Conservation (phyloP, 2,329 filamentous ascomycete genomes). For the Lachnellula arida region DNA sequence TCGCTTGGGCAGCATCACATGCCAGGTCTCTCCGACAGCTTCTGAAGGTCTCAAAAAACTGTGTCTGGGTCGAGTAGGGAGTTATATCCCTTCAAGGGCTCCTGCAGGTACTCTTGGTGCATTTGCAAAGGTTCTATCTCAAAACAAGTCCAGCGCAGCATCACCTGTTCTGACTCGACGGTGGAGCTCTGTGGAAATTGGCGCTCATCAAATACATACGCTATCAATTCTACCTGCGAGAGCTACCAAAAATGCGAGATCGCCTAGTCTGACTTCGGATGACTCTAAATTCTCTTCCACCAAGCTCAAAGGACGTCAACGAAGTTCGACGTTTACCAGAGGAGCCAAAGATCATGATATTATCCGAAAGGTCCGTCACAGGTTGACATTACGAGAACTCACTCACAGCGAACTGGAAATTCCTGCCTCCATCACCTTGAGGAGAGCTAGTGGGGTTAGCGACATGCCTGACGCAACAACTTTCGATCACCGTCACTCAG, state of each 20-base stretch:
- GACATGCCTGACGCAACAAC: neutral
- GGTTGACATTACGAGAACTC: conserved; percentile 18
- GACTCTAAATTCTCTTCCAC: neutral
- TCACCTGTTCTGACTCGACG: conserved; percentile 14
- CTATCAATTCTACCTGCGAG: neutral
- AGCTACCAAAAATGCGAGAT: neutral
- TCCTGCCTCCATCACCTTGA: conserved; percentile 24
- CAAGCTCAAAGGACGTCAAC: conserved; percentile 2
- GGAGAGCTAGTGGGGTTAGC: conserved; percentile 17
- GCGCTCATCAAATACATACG: conserved; percentile 5
- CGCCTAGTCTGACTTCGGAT: neutral
- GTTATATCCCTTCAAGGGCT: neutral
- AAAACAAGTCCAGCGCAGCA: neutral
- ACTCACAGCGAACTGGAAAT: conserved; percentile 1
- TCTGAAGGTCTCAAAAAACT: conserved; percentile 4
- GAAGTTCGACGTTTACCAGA: conserved; percentile 14
- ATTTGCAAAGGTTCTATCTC: neutral
- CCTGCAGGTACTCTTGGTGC: neutral
- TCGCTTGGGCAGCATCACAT: conserved; percentile 1
- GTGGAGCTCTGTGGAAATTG: conserved; percentile 27
- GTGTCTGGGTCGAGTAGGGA: conserved; percentile 3
- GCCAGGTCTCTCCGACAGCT: conserved; percentile 18
- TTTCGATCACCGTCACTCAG: neutral
- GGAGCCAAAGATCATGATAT: conserved; percentile 16
- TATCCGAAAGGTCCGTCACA: conserved; percentile 19